Base-by-base conservation (phyloP, 2,329 filamentous ascomycete genomes). In the Pseudogymnoascus sp. region DNA sequence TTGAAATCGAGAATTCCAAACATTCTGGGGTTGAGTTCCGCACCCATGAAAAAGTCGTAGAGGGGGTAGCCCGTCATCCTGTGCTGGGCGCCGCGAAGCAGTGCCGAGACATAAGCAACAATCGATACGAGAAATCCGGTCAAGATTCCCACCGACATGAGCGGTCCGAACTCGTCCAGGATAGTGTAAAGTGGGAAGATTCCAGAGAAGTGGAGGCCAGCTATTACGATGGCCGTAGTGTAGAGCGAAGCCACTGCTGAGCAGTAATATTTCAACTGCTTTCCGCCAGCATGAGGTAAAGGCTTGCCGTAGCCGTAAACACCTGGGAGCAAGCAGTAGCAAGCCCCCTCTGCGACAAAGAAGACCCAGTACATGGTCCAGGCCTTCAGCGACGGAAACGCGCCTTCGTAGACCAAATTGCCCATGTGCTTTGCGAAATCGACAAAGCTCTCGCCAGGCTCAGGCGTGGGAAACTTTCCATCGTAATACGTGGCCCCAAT, bases 351-450 rank as follows among this genome's bases (percentile, higher is more conserved):
- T 63, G 92, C 89, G 69, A 96, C 75, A 77, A 96, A 89, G 76
- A 97, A 97, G 61, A 81, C 80, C 94, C 94, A 99, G 81, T 97
- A 99, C 72, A 96, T 95, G 64, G 81, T 77, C 92, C 93, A 99
- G 2, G 92, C 92, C 74, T 87, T 87, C 61, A 86, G 73, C 62
- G 86, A 87, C 2, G 94, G 94, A 75, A 88, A 97, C 0, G 92
- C 93, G 67, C 90, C 89, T 28, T 88, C 89, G 75, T 92, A 94
- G 61, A 90, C 85, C 65, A 96, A 79, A 65, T 86, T 72, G 67
- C 78, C 82, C 73, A 97, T 76, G 67, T 96, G 87, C 63, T 80
- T 76, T 62, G 83, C 80, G 73, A 97, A 97, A 16, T 93, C 86
- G 11, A 72, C 68, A 73, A 84, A 84, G 68, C 81, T 86, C 79